Percentiles rank a stretch among this genome's conserved stretches.
Evolutionary conservation across 805 yeast genomes (phyloP).

Genomic region (Suhomyces faveliae): DNA sequence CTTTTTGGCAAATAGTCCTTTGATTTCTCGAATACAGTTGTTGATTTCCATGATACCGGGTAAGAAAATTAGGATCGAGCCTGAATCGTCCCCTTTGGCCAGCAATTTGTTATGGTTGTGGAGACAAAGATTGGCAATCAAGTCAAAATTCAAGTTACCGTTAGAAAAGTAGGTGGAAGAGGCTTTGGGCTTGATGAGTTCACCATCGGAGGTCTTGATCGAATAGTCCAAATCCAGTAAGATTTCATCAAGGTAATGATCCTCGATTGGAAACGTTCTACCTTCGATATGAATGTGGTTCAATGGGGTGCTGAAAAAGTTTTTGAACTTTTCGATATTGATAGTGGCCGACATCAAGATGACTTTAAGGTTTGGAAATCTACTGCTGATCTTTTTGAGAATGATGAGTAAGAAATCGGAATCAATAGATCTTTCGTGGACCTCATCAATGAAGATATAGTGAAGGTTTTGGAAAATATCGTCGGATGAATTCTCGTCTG

Average conservation of each 20-base stretch:
- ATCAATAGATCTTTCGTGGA: slow-evolving; percentile 93
- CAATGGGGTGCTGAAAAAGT: slow-evolving; percentile 54
- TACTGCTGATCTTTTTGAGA: slow-evolving; percentile 57
- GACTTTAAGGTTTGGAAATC: slow-evolving; percentile 57
- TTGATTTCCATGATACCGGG: slow-evolving; percentile 92
- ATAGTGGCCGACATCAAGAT: slow-evolving; percentile 95
- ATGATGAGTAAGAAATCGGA: slow-evolving; percentile 81
- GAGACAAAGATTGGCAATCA: slow-evolving; percentile 57
- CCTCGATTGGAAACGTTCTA: slow-evolving; percentile 87
- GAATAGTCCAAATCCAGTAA: slow-evolving; percentile 57
- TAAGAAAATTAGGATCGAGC: slow-evolving; percentile 80
- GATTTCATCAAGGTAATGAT: slow-evolving; percentile 68
- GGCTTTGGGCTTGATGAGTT: slow-evolving; percentile 53
- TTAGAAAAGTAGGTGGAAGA: slow-evolving; percentile 62
- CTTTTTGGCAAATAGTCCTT: slow-evolving; percentile 11
- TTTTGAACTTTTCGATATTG: slow-evolving; percentile 61
- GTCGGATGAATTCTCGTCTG: slow-evolving; percentile 18
- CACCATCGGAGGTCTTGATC: slow-evolving; percentile 43
- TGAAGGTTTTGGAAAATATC: slow-evolving; percentile 54
- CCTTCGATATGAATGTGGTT: slow-evolving; percentile 86
- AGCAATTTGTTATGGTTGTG: slow-evolving; percentile 51
- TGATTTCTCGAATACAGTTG: slow-evolving; percentile 50
- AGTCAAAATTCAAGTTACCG: slow-evolving; percentile 73
- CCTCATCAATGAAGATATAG: slow-evolving; percentile 86
- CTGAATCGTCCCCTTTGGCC: slow-evolving; percentile 40